Percentiles rank a stretch among this genome's conserved stretches.
Evolutionary conservation across 2,329 filamentous ascomycete species (phyloP).

Genomic region (Botrytis fabae): DNA sequence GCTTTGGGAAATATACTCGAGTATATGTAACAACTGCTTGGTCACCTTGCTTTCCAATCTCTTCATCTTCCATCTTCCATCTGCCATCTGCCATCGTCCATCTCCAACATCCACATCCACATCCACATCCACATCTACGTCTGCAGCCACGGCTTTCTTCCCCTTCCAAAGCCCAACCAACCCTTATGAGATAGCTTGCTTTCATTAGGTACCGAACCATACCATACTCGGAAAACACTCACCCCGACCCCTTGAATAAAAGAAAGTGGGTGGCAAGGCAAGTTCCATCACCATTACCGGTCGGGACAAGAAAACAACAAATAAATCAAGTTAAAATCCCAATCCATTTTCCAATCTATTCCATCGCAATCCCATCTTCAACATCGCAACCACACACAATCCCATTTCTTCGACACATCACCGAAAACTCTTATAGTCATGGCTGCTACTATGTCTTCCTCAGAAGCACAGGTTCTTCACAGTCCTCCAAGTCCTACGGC

Average conservation of each 20-base stretch:
- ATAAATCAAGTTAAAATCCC: not conserved
- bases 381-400: not conserved
- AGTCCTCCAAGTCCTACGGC: constrained; percentile 39
- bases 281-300: not conserved
- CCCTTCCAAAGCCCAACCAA: not conserved
- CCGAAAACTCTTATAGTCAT: not conserved
- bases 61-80: not conserved
- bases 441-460: constrained; percentile 33
- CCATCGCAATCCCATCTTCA: not conserved
- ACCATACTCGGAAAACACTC: not conserved
- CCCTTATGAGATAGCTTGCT: not conserved
- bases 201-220: not conserved
- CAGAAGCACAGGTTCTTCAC: constrained; percentile 35
- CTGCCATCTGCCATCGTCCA: not conserved
- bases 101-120: no score
- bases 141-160: not conserved
- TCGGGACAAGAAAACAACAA: not conserved
- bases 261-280: constrained; percentile 1
- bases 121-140: not conserved
- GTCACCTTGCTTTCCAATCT: not conserved
- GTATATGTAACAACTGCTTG: not conserved
- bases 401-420: not conserved
- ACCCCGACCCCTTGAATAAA: constrained; percentile 1
- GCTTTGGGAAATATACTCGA: not conserved
- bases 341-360: not conserved